Evolutionary conservation across 2,329 filamentous ascomycete species (phyloP).

Genomic region (Penicillium sp.): DNA sequence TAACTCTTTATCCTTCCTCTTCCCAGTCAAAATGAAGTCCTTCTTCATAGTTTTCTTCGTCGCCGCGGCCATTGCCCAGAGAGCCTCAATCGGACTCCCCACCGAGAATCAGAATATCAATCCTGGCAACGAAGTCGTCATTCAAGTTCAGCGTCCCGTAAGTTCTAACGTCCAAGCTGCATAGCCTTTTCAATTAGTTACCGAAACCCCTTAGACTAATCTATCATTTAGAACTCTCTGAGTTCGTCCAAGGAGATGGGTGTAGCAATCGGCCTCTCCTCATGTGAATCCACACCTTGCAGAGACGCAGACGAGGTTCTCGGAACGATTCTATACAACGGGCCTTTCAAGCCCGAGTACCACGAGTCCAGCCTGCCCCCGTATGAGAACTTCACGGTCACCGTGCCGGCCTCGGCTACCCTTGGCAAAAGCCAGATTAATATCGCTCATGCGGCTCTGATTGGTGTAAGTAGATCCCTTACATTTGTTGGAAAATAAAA

Average conservation of each 20-base stretch:
- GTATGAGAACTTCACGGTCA: conserved; percentile 34
- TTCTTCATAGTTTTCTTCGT: conserved; percentile 20
- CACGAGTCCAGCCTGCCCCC: conserved; percentile 23
- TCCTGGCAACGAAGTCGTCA: conserved; percentile 20
- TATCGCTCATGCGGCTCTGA: conserved; percentile 28
- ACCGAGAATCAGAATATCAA: conserved; percentile 14
- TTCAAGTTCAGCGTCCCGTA: conserved; percentile 33
- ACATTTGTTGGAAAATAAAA: not conserved
- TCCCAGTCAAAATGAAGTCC: conserved; percentile 23
- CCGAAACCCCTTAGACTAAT: not conserved
- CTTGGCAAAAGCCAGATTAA: conserved; percentile 23
- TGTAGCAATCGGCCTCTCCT: conserved; percentile 31
- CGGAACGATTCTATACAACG: conserved; percentile 29
- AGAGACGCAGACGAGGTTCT: conserved; percentile 18
- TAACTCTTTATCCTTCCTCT: not conserved
- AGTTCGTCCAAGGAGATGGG: conserved; percentile 28
- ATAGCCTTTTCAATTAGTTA: not conserved
- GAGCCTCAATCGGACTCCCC: conserved; percentile 25
- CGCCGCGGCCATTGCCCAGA: conserved; percentile 27
- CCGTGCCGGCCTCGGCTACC: conserved; percentile 16
- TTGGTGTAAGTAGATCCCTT: conserved; percentile 27
- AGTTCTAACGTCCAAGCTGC: not conserved
- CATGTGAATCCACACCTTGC: conserved; percentile 22
- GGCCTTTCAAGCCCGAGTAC: conserved; percentile 26
- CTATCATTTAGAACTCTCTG: conserved; percentile 21